Evolutionary conservation across 768 basidiomycete genomes (phyloP).

Genomic region (Boletus pseudopeckii): DNA sequence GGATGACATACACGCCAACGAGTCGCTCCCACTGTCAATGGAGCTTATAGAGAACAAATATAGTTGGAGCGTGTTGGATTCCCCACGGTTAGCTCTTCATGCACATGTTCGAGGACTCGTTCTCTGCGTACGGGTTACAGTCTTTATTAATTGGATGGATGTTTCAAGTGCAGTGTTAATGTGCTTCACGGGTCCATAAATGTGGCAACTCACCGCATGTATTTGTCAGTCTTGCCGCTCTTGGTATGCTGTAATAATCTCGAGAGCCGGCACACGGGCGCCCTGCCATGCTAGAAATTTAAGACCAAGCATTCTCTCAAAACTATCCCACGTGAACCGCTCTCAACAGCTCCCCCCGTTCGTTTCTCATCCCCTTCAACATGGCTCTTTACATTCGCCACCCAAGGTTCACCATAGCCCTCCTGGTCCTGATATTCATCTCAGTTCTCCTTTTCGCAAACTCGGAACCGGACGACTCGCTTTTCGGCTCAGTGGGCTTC

Average conservation of each 20-base stretch:
- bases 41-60: too few species aligned
- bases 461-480: conserved; percentile 10
- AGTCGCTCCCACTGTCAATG: too few species aligned
- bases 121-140: fast-evolving
- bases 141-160: background rate
- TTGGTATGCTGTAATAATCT: background rate
- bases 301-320: background rate
- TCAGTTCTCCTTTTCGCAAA: conserved; percentile 27
- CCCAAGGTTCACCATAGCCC: conserved; percentile 29
- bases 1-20: too few species aligned
- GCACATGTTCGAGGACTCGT: too few species aligned
- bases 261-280: too few species aligned
- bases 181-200: background rate
- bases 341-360: conserved; percentile 14
- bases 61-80: background rate
- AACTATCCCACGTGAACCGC: background rate
- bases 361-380: conserved; percentile 5
- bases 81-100: background rate
- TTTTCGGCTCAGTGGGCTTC: conserved; percentile 5
- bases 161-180: too few species aligned
- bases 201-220: background rate
- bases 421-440: conserved; percentile 26
- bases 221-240: background rate
- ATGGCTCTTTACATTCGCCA: conserved; percentile 31
- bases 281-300: background rate